These are phyloP conservation scores for Diaporthe sp. DNA, from an alignment of 2,329 filamentous ascomycete genomes.

Conservation along the genomic window DNA sequence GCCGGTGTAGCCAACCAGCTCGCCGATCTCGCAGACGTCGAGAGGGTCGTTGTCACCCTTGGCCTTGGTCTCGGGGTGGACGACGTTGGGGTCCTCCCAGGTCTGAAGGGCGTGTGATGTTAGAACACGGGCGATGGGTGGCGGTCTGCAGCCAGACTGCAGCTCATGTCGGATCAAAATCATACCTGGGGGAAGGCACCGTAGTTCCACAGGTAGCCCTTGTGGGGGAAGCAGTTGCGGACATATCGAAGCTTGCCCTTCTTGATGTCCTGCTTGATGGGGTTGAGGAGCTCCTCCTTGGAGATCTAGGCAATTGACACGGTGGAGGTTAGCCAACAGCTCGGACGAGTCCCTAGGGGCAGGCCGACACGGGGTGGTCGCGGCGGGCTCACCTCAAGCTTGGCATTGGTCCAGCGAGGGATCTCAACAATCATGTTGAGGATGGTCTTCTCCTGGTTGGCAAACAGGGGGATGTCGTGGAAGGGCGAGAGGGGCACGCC, in stretches of 20 bases:
- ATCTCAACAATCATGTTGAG: slow-evolving; percentile 99
- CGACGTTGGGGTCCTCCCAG: slow-evolving; percentile 97
- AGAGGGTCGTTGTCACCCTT: slow-evolving; percentile 99
- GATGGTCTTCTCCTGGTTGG: slow-evolving; percentile 94
- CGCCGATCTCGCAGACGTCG: slow-evolving; percentile 99
- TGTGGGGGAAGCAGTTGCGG: slow-evolving; percentile 99
- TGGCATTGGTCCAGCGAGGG: slow-evolving; percentile 99
- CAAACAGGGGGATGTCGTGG: slow-evolving; percentile 98
- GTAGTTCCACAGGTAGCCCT: slow-evolving; percentile 99
- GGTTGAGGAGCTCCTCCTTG: slow-evolving; percentile 98
- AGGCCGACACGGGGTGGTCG: background rate
- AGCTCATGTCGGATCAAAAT: slow-evolving; percentile 41
- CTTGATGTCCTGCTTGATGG: slow-evolving; percentile 99
- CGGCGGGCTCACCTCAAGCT: slow-evolving; percentile 85
- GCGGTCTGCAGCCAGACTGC: slow-evolving; percentile 35
- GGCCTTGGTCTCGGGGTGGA: slow-evolving; percentile 99
- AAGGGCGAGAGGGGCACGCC: slow-evolving; percentile 93
- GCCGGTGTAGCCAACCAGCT: slow-evolving; percentile 94
- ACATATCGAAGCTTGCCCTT: slow-evolving; percentile 99
- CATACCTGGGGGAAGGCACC: slow-evolving; percentile 97
- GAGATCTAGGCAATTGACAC: slow-evolving; percentile 77
- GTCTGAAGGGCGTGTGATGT: slow-evolving; percentile 71
- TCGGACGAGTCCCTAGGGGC: background rate
- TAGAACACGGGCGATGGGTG: background rate
- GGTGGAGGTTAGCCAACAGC: slow-evolving; percentile 1